Evolutionary conservation across 257 asterid species (phyloP), one percentile per base, ranked within the genome.

Genomic region (Galeopsis tetrahit): DNA sequence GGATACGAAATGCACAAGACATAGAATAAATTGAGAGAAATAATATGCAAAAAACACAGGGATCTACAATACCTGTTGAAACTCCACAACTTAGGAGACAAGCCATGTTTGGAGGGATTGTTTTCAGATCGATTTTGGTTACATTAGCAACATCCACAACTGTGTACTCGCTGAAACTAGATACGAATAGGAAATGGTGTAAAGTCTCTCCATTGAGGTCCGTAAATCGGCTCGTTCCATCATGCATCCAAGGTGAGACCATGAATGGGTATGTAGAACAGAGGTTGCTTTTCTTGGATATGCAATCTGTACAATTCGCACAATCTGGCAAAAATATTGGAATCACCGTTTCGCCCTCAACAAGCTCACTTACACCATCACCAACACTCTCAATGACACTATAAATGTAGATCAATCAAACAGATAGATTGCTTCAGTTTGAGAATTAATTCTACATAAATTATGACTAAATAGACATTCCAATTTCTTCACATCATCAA

Each of bases 1-100:
- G 53, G 53, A 48, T 11, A 11, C 2, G 7, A 48, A 48, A 48
- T 17, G n/a, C 21, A 48, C 2, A 4, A 3, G 15, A 46, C 15
- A 0, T 40, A 15, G 52, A 3, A 10, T 4, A 7, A 40, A 7
- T 7, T 3, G 46, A 40, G 2, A 40, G 11, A 7, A 7, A 40
- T 38, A 38, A 38, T 38, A 38, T 38, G 43, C 43, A 38, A 38
- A 38, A 38, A 38, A 3, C 42, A 38, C 42, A 38, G 42, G 42
- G 7, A 0, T 43, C 3, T 43, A 49, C 17, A 55, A 35, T 82
- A 94, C 99, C 99, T 11, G 97, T 84, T 5, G 98, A 87, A n/a
- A 80, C 91, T 33, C 99, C 99, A 83, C 99, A 94, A 56, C 95
- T 88, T 0, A 94, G 84, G 53, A 94, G 99, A 79, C 97, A 91